Conservation (phyloP, 306 rosid genomes). For the Lablab purpureus region DNA sequence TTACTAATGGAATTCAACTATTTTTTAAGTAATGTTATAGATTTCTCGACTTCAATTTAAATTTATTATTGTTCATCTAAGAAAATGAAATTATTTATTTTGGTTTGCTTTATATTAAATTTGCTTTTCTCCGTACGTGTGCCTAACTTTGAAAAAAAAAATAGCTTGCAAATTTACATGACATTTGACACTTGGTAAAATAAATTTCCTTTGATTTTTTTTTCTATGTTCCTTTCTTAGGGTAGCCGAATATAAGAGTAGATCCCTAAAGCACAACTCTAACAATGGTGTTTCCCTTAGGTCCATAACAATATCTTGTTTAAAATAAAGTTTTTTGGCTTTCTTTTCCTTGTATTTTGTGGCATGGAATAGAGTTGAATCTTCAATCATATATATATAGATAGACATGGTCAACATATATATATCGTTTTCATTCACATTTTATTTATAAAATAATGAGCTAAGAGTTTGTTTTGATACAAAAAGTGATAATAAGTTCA, state of each 20-base stretch:
- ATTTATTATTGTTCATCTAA: not conserved
- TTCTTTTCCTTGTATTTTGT: not conserved
- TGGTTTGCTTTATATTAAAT: not conserved
- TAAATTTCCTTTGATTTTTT: not conserved
- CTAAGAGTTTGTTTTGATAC: constrained; percentile 37
- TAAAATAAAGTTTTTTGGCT: not conserved
- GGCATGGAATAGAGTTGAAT: constrained; percentile 37
- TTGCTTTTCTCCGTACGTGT: not conserved
- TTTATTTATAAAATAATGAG: constrained; percentile 22
- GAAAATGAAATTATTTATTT: not conserved
- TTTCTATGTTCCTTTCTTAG: not conserved
- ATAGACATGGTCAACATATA: constrained; percentile 45
- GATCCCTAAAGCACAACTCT: not conserved
- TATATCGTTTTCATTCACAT: constrained; percentile 41
- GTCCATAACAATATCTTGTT: not conserved
- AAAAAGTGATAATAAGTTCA: constrained; percentile 41
- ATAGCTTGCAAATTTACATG: not conserved
- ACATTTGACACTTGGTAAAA: not conserved
- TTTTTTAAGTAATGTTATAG: no score
- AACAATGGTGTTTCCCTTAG: not conserved
- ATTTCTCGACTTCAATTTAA: not conserved
- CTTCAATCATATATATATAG: constrained; percentile 37
- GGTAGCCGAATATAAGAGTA: not conserved
- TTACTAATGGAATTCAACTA: no score
- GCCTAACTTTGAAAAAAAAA: not conserved